Base-by-base conservation (phyloP, 2,329 filamentous ascomycete species). In the Cladosporium phlei region DNA sequence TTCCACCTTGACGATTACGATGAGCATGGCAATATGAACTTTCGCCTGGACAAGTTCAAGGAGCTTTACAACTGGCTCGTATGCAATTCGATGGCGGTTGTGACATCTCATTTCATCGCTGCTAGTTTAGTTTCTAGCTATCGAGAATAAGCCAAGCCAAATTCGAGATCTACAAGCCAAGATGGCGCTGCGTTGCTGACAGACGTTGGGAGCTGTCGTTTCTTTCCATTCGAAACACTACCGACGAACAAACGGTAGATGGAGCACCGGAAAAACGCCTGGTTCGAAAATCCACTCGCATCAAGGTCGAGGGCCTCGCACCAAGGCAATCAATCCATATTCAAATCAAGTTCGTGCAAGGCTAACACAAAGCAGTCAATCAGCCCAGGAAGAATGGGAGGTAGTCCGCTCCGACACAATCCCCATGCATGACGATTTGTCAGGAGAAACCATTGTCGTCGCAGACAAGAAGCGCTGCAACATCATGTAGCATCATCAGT, bases 1-100 rank as follows among this genome's bases (percentile, higher is more conserved):
- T 43, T 43, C 16, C n/a, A 43, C 7, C 12, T 24, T 10, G n/a
- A 11, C 14, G 29, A 34, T 5, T 43, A 43, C 11, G 29, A 43
- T 5, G 17, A 17, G 2, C 33, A 33, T 17, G 29, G 39, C 27
- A 19, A 42, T 19, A 24, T 43, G n/a, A 43, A 43, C 9, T 3
- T 24, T n/a, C 11, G 12, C 20, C 29, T 21, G 5, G 9, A n/a
- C 8, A 43, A 32, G 29, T 43, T 43, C 20, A 22, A 12, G 5
- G 29, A 43, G 20, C 39, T 43, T n/a, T 34, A 24, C 28, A 34
- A 12, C 9, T 43, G 39, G 39, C 39, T 43, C n/a, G 39, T 43
- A 43, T 22, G 39, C 10, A n/a, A n/a, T n/a, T n/a, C n/a, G n/a
- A n/a, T n/a, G n/a, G n/a, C n/a, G n/a, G n/a, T n/a, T n/a, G n/a